Percentiles rank a stretch among this genome's conserved stretches.
Conservation (phyloP, 2,329 filamentous ascomycete genomes). For the Aspergillus spinulosporus region DNA sequence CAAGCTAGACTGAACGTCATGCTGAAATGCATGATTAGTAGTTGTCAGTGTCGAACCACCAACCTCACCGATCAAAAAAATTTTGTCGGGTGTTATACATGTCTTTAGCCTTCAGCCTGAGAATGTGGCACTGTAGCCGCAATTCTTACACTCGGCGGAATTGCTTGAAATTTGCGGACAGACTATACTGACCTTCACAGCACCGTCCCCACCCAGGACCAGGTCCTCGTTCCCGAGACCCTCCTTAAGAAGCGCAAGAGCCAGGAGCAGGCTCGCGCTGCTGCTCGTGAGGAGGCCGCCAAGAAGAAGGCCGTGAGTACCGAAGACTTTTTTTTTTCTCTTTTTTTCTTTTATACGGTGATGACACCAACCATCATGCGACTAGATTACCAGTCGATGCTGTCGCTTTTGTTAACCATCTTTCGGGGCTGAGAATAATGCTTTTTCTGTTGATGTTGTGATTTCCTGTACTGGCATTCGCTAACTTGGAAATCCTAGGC, state of each 20-base stretch:
- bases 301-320: conserved; percentile 86
- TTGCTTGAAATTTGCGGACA: conserved; percentile 65
- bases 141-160: conserved; percentile 83
- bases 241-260: conserved; percentile 99
- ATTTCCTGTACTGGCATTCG: conserved; percentile 19
- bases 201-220: conserved; percentile 88
- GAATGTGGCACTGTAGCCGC: conserved; percentile 90
- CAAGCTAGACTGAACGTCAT: conserved; percentile 26
- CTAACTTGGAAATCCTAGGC: conserved; percentile 58
- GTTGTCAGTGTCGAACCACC: conserved; percentile 19
- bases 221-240: conserved; percentile 97
- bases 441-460: conserved; percentile 19
- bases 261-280: conserved; percentile 98
- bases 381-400: conserved; percentile 95
- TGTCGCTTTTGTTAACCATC: conserved; percentile 69
- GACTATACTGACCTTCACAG: conserved; percentile 77
- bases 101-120: conserved; percentile 63
- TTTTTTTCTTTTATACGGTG: conserved; percentile 53
- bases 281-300: conserved; percentile 73
- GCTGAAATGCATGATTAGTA: conserved; percentile 33
- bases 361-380: conserved; percentile 86
- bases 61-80: conserved; percentile 77
- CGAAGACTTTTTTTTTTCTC: conserved; percentile 15
- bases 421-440: conserved; percentile 71
- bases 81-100: conserved; percentile 71